These are phyloP conservation scores for Trichocladium antarcticum DNA, from an alignment of 495 filamentous ascomycete species.

Conservation along the genomic window DNA sequence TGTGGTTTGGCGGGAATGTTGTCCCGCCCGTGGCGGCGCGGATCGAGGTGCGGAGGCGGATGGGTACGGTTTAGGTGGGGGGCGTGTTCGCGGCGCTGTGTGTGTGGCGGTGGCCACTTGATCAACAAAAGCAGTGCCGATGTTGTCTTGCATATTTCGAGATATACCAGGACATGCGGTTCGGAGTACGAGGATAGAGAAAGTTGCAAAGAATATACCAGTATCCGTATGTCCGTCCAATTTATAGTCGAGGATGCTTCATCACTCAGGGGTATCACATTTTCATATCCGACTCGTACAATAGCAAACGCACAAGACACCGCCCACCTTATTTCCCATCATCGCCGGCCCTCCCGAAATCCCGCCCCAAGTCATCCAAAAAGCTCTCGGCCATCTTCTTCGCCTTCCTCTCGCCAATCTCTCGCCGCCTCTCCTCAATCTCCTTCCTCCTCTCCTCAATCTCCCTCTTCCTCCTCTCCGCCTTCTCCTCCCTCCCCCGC, in stretches of 20 bases:
- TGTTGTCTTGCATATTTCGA: no score
- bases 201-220: no score
- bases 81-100: background rate
- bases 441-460: constrained; percentile 44
- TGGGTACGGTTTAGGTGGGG: constrained; percentile 7
- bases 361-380: constrained; percentile 45
- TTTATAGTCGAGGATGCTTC: background rate
- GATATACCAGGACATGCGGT: no score
- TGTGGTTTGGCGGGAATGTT: constrained; percentile 26
- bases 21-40: constrained; percentile 20
- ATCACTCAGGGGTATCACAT: background rate
- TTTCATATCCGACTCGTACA: no score
- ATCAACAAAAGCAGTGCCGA: no score
- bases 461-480: constrained; percentile 29
- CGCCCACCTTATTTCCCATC: background rate
- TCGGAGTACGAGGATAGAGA: no score
- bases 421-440: constrained; percentile 42
- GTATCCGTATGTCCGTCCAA: no score
- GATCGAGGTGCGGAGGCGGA: constrained; percentile 22
- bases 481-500: constrained; percentile 42
- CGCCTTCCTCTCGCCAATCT: constrained; percentile 45
- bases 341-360: constrained; percentile 6
- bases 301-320: background rate
- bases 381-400: constrained; percentile 65
- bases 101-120: no score